These are phyloP conservation scores for Globisporangium carolinianum DNA, from an alignment of 352 stramenopile species.

Conservation along the genomic window DNA sequence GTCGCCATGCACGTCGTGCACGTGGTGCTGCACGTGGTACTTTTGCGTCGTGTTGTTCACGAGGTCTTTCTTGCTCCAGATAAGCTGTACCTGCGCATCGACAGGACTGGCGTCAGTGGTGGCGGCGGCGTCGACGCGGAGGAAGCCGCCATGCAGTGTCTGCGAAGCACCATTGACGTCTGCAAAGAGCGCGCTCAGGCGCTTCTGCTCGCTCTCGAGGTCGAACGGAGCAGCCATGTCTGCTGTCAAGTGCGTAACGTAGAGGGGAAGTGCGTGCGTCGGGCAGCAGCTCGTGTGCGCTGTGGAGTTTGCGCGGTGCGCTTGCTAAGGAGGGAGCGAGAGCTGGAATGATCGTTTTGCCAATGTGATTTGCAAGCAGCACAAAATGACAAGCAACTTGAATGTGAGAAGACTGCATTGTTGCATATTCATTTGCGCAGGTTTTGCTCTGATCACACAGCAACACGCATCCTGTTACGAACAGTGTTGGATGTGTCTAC, in stretches of 20 bases:
- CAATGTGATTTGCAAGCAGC: background rate
- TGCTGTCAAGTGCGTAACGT: background rate
- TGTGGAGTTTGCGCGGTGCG: background rate
- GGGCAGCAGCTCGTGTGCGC: too few species aligned
- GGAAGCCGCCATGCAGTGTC: constrained; percentile 38
- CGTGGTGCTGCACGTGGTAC: constrained; percentile 50
- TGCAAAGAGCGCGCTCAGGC: constrained; percentile 36
- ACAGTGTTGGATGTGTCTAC: too few species aligned
- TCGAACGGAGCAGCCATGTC: background rate
- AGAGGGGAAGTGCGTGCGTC: background rate
- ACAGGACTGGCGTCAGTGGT: constrained; percentile 14
- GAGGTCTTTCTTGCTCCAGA: constrained; percentile 58
- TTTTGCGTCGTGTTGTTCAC: constrained; percentile 46
- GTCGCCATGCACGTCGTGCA: constrained; percentile 10
- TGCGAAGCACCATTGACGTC: constrained; percentile 42
- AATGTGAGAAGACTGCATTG: too few species aligned
- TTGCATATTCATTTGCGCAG: too few species aligned
- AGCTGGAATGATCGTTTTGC: background rate
- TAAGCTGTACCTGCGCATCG: constrained; percentile 25
- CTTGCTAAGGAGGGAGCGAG: background rate
- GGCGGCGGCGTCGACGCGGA: constrained; percentile 17
- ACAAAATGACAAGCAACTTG: background rate
- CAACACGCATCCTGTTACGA: background rate
- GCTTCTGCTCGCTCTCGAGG: constrained; percentile 8
- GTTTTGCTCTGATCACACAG: background rate